A percentile compares a stretch with the other conserved stretches of the same genome.
Conservation (phyloP, 2,329 filamentous ascomycete genomes). For the Verticillium alfalfae region DNA sequence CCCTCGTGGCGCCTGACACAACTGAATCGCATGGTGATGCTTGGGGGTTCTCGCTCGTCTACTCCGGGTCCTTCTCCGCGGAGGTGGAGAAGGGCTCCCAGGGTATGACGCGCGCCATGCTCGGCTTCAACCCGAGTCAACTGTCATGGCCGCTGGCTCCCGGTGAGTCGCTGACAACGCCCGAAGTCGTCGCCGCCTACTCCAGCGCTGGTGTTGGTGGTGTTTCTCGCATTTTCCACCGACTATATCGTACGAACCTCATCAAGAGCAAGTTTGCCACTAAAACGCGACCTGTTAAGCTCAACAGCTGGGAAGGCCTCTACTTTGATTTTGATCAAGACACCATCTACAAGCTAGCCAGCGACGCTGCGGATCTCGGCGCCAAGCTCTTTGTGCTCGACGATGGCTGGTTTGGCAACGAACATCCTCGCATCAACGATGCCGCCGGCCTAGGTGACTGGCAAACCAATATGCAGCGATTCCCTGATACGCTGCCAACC, state of each 20-base stretch:
- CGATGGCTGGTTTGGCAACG: slow-evolving; percentile 62
- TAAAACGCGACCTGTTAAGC: slow-evolving; percentile 45
- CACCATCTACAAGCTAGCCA: slow-evolving; percentile 48
- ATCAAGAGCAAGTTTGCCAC: slow-evolving; percentile 50
- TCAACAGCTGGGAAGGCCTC: slow-evolving; percentile 64
- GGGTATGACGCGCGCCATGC: slow-evolving; percentile 52
- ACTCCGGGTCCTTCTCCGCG: slow-evolving; percentile 57
- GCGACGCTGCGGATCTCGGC: slow-evolving; percentile 52
- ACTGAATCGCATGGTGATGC: slow-evolving; percentile 57
- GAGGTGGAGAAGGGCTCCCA: slow-evolving; percentile 59
- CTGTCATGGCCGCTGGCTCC: slow-evolving; percentile 51
- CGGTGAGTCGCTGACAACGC: slow-evolving; percentile 52
- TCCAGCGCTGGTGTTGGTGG: slow-evolving; percentile 53
- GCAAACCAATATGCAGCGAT: slow-evolving; percentile 51
- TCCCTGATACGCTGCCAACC: slow-evolving; percentile 49
- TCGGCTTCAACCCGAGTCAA: slow-evolving; percentile 57
- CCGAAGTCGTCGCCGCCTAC: slow-evolving; percentile 58
- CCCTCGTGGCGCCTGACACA: slow-evolving; percentile 47
- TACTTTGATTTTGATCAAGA: slow-evolving; percentile 53
- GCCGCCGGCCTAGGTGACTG: slow-evolving; percentile 58
- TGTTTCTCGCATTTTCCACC: slow-evolving; percentile 58
- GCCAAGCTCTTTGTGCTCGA: slow-evolving; percentile 61
- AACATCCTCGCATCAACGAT: slow-evolving; percentile 55
- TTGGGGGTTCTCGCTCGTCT: slow-evolving; percentile 61
- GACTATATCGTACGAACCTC: slow-evolving; percentile 56